Evolutionary conservation across 1,139 yeast species (phyloP), one percentile per base, ranked within the genome.

Genomic region (Nakaseomyces uthaithaninus): DNA sequence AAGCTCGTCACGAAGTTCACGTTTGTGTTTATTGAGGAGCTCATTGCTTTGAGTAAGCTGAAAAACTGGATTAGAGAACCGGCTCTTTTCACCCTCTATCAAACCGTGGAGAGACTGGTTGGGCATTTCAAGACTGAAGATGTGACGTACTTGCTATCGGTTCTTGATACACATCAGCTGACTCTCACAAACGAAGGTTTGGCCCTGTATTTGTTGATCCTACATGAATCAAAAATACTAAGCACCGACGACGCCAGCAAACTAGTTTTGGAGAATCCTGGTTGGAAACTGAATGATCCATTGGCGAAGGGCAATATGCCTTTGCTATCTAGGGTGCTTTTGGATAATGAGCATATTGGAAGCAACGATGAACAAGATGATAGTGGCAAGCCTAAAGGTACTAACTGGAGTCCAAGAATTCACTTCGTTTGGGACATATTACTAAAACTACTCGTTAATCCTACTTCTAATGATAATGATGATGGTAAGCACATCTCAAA

Each of bases 31-130:
- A 64, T 73, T 20, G 64, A 67, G 5, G 59, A 66, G 26, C 55
- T 83, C 30, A 60, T 84, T n/a, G 75, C 72, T 18, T 66, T 89
- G 44, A 74, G 94, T 0, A 59, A 67, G 20, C 52, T 65, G 24
- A 89, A 89, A 59, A 73, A 86, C 2, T 89, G 97, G 97, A 72
- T 89, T 36, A 68, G 94, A 45, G 96, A 89, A 62, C 76, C 94
- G 4, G 72, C 87, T 33, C 68, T 84, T 49, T 83, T 71, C 55
- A 80, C 94, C 1, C 66, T 89, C 38, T 75, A 74, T 49, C 78
- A 75, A 41, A 69, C 81, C 9, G 45, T 75, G 6, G 52, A 57
- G 19, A 54, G 60, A 28, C 49, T 68, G 11, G 43, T 55, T n/a
- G 50, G 57, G 0, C 45, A 46, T 18, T 40, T 45, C 23, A 57